Percentiles rank a stretch among this genome's conserved stretches.
phyloP scores from a whole-genome alignment of 192 early-diverging fungal species.

The Podochytrium sp. region DNA sequence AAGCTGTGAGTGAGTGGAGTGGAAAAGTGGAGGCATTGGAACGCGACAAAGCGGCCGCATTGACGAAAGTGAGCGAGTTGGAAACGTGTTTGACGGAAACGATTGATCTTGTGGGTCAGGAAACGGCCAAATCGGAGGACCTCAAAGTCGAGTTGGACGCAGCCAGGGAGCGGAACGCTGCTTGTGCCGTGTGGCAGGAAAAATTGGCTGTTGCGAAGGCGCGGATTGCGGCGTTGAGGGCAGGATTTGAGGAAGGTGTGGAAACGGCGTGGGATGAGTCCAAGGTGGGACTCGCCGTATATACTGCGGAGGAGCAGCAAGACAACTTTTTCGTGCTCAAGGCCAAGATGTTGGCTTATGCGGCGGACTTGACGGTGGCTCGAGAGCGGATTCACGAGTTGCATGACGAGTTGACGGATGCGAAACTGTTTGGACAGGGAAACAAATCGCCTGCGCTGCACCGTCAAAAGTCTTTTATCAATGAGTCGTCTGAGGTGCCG shows the following conservation, averaged over 20 bases:
- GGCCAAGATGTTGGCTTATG: neutral
- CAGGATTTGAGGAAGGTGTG: constrained; percentile 35
- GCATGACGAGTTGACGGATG: neutral
- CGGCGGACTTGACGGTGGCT: constrained; percentile 5
- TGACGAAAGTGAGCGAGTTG: neutral
- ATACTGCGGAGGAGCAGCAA: neutral
- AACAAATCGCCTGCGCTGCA: neutral
- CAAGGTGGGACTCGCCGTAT: neutral
- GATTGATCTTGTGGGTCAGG: constrained; percentile 21
- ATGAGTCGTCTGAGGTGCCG: neutral
- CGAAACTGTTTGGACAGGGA: neutral
- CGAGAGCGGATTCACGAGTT: neutral
- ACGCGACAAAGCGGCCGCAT: neutral
- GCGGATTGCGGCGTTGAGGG: constrained; percentile 27
- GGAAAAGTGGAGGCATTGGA: neutral
- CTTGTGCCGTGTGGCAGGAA: constrained; percentile 1
- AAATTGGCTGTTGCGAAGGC: constrained; percentile 27
- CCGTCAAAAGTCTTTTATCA: constrained; percentile 14
- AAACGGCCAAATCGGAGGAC: constrained; percentile 24
- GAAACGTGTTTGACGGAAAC: constrained; percentile 26
- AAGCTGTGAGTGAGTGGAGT: neutral
- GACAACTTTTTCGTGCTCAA: constrained; percentile 4
- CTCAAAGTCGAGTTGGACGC: constrained; percentile 23
- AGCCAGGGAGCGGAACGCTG: constrained; percentile 20
- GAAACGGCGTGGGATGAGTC: neutral